These are phyloP conservation scores for Hypoxylon sp. DNA, from an alignment of 2,329 filamentous ascomycete species.

Conservation along the genomic window DNA sequence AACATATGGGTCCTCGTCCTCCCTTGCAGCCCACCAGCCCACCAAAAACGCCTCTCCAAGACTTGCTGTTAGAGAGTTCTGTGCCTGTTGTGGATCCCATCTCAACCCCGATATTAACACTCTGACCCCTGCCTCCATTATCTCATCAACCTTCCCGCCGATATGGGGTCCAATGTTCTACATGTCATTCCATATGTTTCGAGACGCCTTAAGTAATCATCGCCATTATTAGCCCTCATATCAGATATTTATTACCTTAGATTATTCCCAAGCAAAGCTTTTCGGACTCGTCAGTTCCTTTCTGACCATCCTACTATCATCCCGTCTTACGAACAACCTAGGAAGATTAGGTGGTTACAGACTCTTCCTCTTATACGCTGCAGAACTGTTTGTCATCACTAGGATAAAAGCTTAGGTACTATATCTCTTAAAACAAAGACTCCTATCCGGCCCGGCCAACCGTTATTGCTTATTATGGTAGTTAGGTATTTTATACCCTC, in stretches of 20 bases:
- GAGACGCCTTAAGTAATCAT: not conserved
- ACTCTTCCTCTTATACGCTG: not conserved
- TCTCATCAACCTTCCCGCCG: not conserved
- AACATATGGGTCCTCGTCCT: conserved; percentile 23
- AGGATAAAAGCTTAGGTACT: conserved; percentile 3
- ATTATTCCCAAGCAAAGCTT: conserved; percentile 3
- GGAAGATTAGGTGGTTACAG: not conserved
- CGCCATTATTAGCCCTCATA: not conserved
- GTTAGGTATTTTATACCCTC: conserved; percentile 9
- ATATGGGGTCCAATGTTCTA: not conserved
- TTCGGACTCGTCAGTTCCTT: not conserved
- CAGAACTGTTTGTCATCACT: not conserved
- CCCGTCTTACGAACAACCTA: not conserved
- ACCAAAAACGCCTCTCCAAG: not conserved
- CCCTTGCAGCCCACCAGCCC: conserved; percentile 9
- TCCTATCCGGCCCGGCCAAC: conserved; percentile 18
- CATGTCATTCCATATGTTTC: not conserved
- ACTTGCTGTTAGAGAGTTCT: not conserved
- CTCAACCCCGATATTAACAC: not conserved
- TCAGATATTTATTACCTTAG: conserved; percentile 3
- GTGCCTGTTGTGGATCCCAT: not conserved
- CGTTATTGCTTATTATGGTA: conserved; percentile 21
- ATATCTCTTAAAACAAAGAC: not conserved
- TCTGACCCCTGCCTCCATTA: not conserved
- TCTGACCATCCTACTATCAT: not conserved